phyloP scores from a whole-genome alignment of 2,329 filamentous ascomycete genomes.

The Sporothrix brasiliensis region DNA sequence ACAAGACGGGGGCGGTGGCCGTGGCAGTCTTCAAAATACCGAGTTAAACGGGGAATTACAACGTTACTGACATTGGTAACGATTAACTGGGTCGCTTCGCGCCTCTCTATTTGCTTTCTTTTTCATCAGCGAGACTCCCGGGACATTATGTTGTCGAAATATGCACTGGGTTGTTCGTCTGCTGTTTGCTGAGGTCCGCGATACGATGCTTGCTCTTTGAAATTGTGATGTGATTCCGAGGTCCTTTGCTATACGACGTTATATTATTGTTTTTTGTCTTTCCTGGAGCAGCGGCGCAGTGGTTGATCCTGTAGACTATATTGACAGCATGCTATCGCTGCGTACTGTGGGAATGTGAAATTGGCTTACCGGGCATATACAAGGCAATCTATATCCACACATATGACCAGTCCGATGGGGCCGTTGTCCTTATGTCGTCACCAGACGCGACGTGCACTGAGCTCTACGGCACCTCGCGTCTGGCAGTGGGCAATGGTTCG shows the following conservation, averaged over 20 bases:
- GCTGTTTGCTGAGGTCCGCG: background rate
- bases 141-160: constrained; percentile 1
- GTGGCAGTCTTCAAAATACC: background rate
- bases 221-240: background rate
- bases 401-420: background rate
- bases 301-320: background rate
- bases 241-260: background rate
- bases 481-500: background rate
- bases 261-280: background rate
- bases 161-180: background rate
- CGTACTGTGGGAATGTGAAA: background rate
- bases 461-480: background rate
- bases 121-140: constrained; percentile 10
- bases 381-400: constrained; percentile 14
- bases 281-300: constrained; percentile 15
- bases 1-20: background rate
- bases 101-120: background rate
- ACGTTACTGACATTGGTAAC: constrained; percentile 2
- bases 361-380: constrained; percentile 19
- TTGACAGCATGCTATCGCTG: constrained; percentile 5
- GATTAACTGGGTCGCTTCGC: background rate
- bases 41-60: background rate
- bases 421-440: background rate
- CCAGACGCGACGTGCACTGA: background rate
- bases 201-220: constrained; percentile 2